Conservation (phyloP, 2,329 filamentous ascomycete genomes). For the Colletotrichum filicis region DNA sequence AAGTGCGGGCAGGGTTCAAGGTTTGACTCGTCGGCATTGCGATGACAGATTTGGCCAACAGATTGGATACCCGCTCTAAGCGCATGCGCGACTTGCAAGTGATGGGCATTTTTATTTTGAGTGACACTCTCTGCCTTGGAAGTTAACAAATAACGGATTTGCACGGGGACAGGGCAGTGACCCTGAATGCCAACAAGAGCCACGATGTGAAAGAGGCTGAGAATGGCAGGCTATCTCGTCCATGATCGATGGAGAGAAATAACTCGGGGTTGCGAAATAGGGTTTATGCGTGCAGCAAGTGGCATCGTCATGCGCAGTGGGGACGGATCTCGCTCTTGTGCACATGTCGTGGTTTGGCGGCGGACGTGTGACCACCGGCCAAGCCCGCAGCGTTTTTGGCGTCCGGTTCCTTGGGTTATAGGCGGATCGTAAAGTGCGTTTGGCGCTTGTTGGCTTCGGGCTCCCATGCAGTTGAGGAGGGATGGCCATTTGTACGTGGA, state of each 20-base stretch:
- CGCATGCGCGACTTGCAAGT: neutral
- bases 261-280: neutral
- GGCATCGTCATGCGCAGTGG: slow-evolving; percentile 11
- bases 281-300: slow-evolving; percentile 14
- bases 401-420: neutral
- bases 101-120: neutral
- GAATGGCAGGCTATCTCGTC: neutral
- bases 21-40: neutral
- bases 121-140: neutral
- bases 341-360: neutral
- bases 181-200: neutral
- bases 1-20: neutral
- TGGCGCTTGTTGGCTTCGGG: neutral
- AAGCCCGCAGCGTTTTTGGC: neutral
- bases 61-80: neutral
- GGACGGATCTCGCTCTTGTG: neutral
- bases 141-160: neutral
- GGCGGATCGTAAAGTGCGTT: neutral
- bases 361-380: slow-evolving; percentile 5
- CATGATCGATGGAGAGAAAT: no score
- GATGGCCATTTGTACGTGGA: neutral
- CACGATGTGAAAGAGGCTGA: neutral
- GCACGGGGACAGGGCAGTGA: neutral
- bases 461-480: neutral
- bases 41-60: slow-evolving; percentile 1